phyloP scores from a whole-genome alignment of 768 basidiomycete species.

The Termitomyces sp. region DNA sequence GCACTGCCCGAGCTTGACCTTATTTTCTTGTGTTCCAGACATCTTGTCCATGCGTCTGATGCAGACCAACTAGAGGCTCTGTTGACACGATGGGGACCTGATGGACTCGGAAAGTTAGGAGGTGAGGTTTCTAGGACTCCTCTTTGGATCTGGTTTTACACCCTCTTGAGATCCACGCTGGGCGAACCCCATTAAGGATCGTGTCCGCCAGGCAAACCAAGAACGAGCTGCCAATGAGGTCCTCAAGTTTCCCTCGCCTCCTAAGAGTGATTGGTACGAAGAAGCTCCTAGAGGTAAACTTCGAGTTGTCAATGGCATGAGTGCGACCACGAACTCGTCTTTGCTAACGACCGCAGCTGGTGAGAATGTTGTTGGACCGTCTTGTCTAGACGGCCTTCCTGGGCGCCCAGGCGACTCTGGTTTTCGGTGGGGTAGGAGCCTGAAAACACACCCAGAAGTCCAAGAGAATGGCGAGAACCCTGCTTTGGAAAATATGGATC shows the following conservation, averaged over 20 bases:
- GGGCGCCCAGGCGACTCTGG: conserved; percentile 60
- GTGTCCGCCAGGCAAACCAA: conserved; percentile 62
- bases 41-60: conserved; percentile 89
- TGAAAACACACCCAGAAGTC: conserved; percentile 64
- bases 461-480: conserved; percentile 54
- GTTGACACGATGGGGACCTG: conserved; percentile 84
- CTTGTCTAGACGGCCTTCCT: conserved; percentile 46
- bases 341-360: conserved; percentile 72
- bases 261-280: conserved; percentile 37
- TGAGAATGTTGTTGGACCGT: conserved; percentile 56
- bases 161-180: conserved; percentile 70
- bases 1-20: conserved; percentile 21
- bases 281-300: conserved; percentile 50
- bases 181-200: conserved; percentile 85
- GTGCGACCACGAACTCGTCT: background rate
- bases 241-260: conserved; percentile 64
- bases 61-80: conserved; percentile 86
- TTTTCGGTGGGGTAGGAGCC: conserved; percentile 55
- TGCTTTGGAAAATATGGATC: conserved; percentile 26
- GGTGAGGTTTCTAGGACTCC: background rate
- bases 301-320: conserved; percentile 66
- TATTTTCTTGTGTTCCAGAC: conserved; percentile 39
- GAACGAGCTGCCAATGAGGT: conserved; percentile 76
- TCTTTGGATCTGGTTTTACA: conserved; percentile 13
- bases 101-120: conserved; percentile 80